A percentile compares a stretch with the other conserved stretches of the same genome.
phyloP scores from a whole-genome alignment of 768 basidiomycete species.

The Kwoniella pini region DNA sequence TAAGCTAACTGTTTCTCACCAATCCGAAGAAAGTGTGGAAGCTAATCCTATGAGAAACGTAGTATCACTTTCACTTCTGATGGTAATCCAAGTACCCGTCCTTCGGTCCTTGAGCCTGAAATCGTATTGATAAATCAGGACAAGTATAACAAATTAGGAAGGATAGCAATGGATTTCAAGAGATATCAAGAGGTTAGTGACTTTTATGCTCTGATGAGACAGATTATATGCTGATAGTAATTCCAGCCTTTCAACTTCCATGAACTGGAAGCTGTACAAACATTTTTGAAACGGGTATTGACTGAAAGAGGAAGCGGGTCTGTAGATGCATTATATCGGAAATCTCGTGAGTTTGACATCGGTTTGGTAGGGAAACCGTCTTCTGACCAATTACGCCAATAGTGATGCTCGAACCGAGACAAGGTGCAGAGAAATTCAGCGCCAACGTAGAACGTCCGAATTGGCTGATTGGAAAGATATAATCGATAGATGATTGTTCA shows the following conservation, averaged over 20 bases:
- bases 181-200: constrained; percentile 50
- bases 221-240: not conserved
- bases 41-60: not conserved
- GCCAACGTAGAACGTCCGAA: constrained; percentile 44
- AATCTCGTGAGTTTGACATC: constrained; percentile 42
- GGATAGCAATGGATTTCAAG: constrained; percentile 72
- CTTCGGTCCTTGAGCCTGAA: constrained; percentile 71
- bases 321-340: constrained; percentile 50
- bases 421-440: constrained; percentile 41
- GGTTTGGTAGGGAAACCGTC: not conserved
- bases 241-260: constrained; percentile 65
- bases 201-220: not conserved
- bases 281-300: constrained; percentile 42
- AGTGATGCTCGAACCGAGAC: constrained; percentile 53
- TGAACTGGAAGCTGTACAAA: constrained; percentile 83
- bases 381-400: not conserved
- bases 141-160: constrained; percentile 87
- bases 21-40: not conserved
- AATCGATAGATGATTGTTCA: too few species aligned
- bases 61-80: constrained; percentile 88
- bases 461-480: constrained; percentile 43
- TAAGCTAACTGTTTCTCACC: constrained; percentile 24
- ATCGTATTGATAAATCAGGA: constrained; percentile 92
- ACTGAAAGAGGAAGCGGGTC: constrained; percentile 50
- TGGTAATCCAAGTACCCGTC: constrained; percentile 82